Conservation (phyloP, 441 rosid species). For the Populus tomentosa region DNA sequence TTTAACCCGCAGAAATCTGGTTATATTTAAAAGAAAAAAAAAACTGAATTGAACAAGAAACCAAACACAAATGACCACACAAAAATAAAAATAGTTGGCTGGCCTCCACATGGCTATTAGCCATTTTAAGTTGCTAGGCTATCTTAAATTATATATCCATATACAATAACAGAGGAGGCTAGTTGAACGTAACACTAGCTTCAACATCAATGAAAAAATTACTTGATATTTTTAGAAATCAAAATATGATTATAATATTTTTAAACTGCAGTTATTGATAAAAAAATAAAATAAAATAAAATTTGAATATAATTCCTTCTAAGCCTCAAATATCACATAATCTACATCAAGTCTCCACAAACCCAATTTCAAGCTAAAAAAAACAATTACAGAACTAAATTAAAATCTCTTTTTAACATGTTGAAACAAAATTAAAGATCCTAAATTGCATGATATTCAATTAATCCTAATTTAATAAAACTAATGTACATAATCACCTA, state of each 20-base stretch:
- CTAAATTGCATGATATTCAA: neutral
- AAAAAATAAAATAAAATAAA: too few relatives aligned
- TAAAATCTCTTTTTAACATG: neutral
- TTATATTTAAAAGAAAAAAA: too few relatives aligned
- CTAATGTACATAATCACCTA: neutral
- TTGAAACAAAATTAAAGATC: too few relatives aligned
- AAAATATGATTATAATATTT: neutral
- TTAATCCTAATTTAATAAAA: neutral
- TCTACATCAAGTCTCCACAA: neutral
- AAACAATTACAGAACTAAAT: too few relatives aligned
- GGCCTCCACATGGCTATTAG: too few relatives aligned
- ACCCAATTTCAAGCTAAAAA: neutral
- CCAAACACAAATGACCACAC: too few relatives aligned
- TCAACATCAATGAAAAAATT: neutral
- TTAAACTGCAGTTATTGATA: too few relatives aligned
- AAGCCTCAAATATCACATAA: neutral
- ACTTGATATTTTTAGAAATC: too few relatives aligned
- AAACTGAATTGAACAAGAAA: too few relatives aligned
- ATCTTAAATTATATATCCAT: neutral
- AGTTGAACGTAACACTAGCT: neutral
- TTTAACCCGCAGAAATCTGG: too few relatives aligned
- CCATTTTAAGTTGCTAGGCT: neutral
- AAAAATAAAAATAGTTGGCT: too few relatives aligned
- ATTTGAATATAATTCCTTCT: neutral
- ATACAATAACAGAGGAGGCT: neutral